Conservation (phyloP, 441 rosid genomes). For the Populus hybrid region DNA sequence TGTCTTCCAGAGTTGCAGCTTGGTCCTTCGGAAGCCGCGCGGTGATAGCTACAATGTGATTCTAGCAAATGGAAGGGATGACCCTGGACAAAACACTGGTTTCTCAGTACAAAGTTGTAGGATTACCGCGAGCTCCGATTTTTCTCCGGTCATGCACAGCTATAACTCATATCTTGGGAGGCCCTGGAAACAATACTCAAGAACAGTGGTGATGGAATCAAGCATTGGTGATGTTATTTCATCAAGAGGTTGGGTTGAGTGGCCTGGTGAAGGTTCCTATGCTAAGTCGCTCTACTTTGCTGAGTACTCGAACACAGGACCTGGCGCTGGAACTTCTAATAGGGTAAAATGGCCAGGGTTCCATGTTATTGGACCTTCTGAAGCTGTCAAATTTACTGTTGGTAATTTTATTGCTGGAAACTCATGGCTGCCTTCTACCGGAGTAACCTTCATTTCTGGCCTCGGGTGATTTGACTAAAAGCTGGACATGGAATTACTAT, state of each 20-base stretch:
- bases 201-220: conserved; percentile 66
- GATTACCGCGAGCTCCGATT: conserved; percentile 37
- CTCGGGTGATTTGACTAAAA: conserved; percentile 23
- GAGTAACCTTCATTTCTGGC: conserved; percentile 48
- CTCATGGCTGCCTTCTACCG: conserved; percentile 63
- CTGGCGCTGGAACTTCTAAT: conserved; percentile 39
- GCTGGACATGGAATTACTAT: background rate
- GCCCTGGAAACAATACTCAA: conserved; percentile 77
- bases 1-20: conserved; percentile 63
- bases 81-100: conserved; percentile 72
- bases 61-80: conserved; percentile 56
- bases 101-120: conserved; percentile 58
- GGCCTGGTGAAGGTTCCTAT: conserved; percentile 51
- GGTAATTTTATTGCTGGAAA: conserved; percentile 40
- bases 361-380: conserved; percentile 39
- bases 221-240: conserved; percentile 44
- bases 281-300: conserved; percentile 44
- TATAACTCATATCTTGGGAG: conserved; percentile 56
- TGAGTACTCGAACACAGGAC: conserved; percentile 45
- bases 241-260: conserved; percentile 63
- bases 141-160: conserved; percentile 31
- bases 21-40: conserved; percentile 42
- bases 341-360: conserved; percentile 53
- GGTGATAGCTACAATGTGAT: conserved; percentile 37
- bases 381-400: conserved; percentile 52